Evolutionary conservation across 2,329 filamentous ascomycete genomes (phyloP).

Genomic region (Fusarium sp.): DNA sequence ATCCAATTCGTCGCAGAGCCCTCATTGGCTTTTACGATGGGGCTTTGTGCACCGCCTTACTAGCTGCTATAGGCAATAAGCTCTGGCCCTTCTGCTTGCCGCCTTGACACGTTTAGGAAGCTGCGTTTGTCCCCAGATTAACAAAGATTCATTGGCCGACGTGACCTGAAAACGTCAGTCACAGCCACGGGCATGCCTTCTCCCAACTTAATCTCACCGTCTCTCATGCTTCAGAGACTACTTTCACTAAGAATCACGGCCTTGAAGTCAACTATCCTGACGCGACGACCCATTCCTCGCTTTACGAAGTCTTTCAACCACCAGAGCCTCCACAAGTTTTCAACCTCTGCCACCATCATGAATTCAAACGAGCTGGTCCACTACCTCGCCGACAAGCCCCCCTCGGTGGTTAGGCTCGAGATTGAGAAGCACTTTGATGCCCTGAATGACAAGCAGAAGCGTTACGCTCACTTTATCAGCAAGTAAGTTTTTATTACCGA

Average conservation of each 20-base stretch:
- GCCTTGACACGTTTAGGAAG: conserved; percentile 42
- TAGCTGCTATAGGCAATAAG: conserved; percentile 31
- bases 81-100: conserved; percentile 17
- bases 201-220: conserved; percentile 46
- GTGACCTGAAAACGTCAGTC: conserved; percentile 32
- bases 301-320: conserved; percentile 38
- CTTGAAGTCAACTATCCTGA: conserved; percentile 38
- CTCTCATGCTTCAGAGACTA: conserved; percentile 50
- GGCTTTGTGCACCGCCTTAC: conserved; percentile 12
- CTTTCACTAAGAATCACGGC: conserved; percentile 47
- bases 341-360: conserved; percentile 57
- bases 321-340: conserved; percentile 45
- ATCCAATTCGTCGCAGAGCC: background rate
- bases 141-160: conserved; percentile 37
- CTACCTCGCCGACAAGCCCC: conserved; percentile 91
- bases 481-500: conserved; percentile 61
- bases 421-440: conserved; percentile 94
- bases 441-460: conserved; percentile 79
- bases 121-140: conserved; percentile 36
- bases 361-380: conserved; percentile 72
- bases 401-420: conserved; percentile 85
- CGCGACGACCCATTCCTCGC: conserved; percentile 38
- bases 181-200: conserved; percentile 46
- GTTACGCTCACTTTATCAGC: conserved; percentile 92
- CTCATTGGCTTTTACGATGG: conserved; percentile 21